phyloP scores from a whole-genome alignment of 345 rosid genomes.

The Salix udensis region DNA sequence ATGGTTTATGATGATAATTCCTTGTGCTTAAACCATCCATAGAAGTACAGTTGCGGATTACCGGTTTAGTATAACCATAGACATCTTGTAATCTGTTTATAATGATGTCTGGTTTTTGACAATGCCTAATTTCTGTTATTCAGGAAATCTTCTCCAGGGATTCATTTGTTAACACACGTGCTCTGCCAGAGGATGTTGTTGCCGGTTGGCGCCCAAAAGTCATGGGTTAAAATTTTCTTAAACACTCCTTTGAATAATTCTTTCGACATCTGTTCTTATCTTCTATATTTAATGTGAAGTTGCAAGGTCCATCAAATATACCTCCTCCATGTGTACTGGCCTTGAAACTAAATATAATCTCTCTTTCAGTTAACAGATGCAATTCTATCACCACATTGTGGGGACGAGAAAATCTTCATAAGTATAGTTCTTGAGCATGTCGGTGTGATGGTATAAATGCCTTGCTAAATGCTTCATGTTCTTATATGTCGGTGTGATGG shows the following conservation, averaged over 20 bases:
- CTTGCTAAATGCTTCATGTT: background rate
- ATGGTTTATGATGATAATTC: background rate
- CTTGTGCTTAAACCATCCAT: background rate
- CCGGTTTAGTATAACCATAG: no score
- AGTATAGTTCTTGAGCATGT: background rate
- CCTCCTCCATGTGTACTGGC: background rate
- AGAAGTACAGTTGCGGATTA: background rate
- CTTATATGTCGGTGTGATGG: no score
- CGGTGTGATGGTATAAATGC: background rate
- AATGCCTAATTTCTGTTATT: background rate
- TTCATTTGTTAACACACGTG: constrained; percentile 64
- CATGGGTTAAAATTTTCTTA: constrained; percentile 37
- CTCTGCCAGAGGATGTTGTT: constrained; percentile 71
- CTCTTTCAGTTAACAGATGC: background rate
- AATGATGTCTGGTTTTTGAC: constrained; percentile 6
- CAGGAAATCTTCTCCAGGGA: constrained; percentile 78
- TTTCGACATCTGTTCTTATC: background rate
- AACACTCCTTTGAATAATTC: background rate
- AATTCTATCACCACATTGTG: background rate
- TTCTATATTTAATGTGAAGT: background rate
- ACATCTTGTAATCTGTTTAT: background rate
- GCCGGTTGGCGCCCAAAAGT: constrained; percentile 96
- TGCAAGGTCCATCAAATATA: background rate
- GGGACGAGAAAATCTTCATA: background rate
- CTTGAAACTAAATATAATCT: background rate